A percentile compares a stretch with the other conserved stretches of the same genome.
These are phyloP conservation scores for Vigna angularis DNA, from an alignment of 306 rosid genomes.

Conservation along the genomic window DNA sequence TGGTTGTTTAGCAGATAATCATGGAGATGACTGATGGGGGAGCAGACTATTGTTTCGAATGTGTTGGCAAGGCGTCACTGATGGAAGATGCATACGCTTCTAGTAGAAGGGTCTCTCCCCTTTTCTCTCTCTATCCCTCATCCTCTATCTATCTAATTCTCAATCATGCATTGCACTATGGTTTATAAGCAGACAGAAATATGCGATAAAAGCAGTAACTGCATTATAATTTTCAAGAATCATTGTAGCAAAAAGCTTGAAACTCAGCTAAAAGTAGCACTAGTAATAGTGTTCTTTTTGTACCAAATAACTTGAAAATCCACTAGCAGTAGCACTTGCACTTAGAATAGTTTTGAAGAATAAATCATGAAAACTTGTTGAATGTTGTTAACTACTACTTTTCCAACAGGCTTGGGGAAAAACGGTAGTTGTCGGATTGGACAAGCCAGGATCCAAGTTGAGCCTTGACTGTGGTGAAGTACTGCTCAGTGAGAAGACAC, in stretches of 20 bases:
- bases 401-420: conserved; percentile 88
- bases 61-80: conserved; percentile 77
- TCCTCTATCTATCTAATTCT: neutral
- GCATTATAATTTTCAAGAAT: neutral
- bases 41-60: conserved; percentile 89
- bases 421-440: conserved; percentile 80
- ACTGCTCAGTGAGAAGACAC: conserved; percentile 65
- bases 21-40: conserved; percentile 74
- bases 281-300: neutral
- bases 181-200: neutral
- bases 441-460: conserved; percentile 64
- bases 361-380: neutral
- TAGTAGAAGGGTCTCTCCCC: conserved; percentile 68
- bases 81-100: conserved; percentile 84
- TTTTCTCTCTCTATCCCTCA: too few species aligned
- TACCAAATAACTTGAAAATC: neutral
- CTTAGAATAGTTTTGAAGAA: too few species aligned
- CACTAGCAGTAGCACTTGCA: too few species aligned
- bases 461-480: conserved; percentile 54
- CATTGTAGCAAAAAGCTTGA: neutral
- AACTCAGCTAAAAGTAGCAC: neutral
- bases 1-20: conserved; percentile 53
- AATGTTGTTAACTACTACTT: neutral
- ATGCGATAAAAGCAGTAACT: neutral
- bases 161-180: neutral